phyloP scores from a whole-genome alignment of 306 rosid species.

The Prinsepia uniflora region DNA sequence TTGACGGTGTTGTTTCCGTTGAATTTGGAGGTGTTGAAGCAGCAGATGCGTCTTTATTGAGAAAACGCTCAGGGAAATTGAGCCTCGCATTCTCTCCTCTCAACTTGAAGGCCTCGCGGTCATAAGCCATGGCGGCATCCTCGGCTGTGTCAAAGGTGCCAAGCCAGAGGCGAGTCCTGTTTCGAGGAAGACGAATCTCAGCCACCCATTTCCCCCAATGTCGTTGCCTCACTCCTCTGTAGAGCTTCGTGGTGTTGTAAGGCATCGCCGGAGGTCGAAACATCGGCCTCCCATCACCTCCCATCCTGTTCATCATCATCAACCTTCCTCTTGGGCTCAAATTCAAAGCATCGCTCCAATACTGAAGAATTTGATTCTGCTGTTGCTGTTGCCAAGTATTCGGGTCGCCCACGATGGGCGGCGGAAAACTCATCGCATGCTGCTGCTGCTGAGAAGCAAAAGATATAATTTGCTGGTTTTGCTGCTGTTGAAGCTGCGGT shows the following conservation, averaged over 20 bases:
- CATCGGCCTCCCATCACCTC: conserved; percentile 44
- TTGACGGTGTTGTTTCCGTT: conserved; percentile 10
- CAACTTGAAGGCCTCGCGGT: conserved; percentile 84
- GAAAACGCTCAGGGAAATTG: conserved; percentile 78
- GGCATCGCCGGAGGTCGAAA: conserved; percentile 56
- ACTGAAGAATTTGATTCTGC: conserved; percentile 58
- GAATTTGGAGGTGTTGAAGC: conserved; percentile 30
- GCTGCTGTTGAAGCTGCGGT: conserved; percentile 24
- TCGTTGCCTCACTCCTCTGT: conserved; percentile 93
- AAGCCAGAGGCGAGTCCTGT: conserved; percentile 89
- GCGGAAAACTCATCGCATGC: conserved; percentile 36
- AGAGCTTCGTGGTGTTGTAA: conserved; percentile 65
- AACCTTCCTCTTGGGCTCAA: conserved; percentile 63
- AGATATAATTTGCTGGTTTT: conserved; percentile 51
- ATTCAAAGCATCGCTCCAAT: conserved; percentile 77
- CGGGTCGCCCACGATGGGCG: conserved; percentile 23
- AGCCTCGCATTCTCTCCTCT: conserved; percentile 96
- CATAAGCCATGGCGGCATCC: conserved; percentile 97
- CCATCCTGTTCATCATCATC: conserved; percentile 61
- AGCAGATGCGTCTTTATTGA: conserved; percentile 44
- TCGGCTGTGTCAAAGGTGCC: conserved; percentile 98
- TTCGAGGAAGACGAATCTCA: conserved; percentile 86
- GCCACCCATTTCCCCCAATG: conserved; percentile 99
- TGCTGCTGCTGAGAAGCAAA: conserved; percentile 31
- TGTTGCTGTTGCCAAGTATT: conserved; percentile 38